A percentile compares a stretch with the other conserved stretches of the same genome.
Conservation (phyloP, 1,139 yeast genomes). For the Tardiomyces depauwii region DNA sequence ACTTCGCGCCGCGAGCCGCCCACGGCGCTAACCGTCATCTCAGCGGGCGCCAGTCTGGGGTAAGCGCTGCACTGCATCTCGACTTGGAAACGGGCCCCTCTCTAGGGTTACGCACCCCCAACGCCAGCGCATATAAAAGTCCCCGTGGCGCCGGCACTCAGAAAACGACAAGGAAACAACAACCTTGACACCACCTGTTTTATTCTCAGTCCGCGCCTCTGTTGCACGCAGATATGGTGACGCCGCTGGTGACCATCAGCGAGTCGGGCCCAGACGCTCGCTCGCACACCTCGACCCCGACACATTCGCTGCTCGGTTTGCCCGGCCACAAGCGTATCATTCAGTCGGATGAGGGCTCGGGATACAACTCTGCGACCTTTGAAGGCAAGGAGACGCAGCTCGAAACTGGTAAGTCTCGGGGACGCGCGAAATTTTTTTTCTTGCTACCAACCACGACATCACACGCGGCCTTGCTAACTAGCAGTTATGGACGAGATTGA, state of each 20-base stretch:
- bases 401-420: conserved; percentile 33
- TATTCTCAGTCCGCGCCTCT: no score
- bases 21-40: neutral
- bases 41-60: neutral
- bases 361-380: conserved; percentile 66
- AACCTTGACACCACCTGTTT: no score
- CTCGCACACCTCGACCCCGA: neutral
- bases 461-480: conserved; percentile 22
- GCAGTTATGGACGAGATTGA: conserved; percentile 63
- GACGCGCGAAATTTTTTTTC: conserved; percentile 4
- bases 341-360: conserved; percentile 23
- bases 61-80: neutral
- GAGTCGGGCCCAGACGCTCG: neutral
- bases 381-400: conserved; percentile 74
- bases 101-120: neutral
- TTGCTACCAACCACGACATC: neutral
- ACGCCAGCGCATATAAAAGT: neutral
- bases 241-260: neutral
- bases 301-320: conserved; percentile 11
- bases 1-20: no score
- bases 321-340: conserved; percentile 13
- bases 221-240: neutral
- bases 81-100: neutral
- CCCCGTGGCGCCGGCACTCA: no score
- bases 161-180: no score